Evolutionary conservation across 768 basidiomycete genomes (phyloP).

Genomic region (Leccinum uliginosum): DNA sequence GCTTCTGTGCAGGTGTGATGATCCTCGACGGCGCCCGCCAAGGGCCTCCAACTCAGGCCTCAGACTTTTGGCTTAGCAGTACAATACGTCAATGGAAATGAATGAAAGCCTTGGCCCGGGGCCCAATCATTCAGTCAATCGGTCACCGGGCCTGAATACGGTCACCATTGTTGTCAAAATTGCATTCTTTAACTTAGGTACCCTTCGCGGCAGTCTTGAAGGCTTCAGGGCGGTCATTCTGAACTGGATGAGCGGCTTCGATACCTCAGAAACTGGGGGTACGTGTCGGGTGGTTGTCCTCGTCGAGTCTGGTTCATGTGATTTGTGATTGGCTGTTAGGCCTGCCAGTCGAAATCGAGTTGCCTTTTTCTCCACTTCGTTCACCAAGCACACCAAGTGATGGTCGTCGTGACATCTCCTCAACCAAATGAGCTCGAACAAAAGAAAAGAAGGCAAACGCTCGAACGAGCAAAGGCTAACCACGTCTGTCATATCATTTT

Average conservation of each 20-base stretch:
- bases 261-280: neutral
- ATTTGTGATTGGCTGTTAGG: neutral
- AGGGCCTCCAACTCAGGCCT: neutral
- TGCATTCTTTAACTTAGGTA: neutral
- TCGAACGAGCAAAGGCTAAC: constrained; percentile 54
- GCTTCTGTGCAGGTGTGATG: neutral
- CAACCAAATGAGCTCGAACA: constrained; percentile 29
- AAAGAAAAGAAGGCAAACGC: constrained; percentile 44
- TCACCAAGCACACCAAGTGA: constrained; percentile 9
- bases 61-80: too few relatives aligned
- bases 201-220: neutral
- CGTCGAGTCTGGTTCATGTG: neutral
- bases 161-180: neutral
- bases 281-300: neutral
- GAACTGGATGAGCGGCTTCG: neutral
- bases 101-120: neutral
- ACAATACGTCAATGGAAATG: neutral
- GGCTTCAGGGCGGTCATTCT: neutral
- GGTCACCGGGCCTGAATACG: too few relatives aligned
- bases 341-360: neutral
- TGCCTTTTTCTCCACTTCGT: neutral
- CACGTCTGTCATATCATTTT: constrained; percentile 40
- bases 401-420: constrained; percentile 18
- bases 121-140: too few relatives aligned
- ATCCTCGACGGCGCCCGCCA: neutral